phyloP scores from a whole-genome alignment of 2,329 filamentous ascomycete species.

The Westerdykella sp. region DNA sequence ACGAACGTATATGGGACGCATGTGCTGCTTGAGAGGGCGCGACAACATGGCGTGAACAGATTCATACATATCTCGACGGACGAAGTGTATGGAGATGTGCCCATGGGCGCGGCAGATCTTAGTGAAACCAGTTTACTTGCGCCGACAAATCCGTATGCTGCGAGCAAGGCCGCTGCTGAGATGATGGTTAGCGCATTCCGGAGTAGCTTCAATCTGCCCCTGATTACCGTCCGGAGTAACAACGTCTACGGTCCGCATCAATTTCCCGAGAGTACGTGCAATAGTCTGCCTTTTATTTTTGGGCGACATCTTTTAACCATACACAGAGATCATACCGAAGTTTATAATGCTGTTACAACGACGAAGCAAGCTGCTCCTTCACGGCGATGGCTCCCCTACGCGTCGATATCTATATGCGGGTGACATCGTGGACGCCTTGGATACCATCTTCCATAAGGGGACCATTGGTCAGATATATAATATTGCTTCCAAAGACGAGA shows the following conservation, averaged over 20 bases:
- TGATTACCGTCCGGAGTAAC: conserved; percentile 74
- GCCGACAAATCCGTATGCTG: conserved; percentile 76
- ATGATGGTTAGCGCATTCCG: conserved; percentile 84
- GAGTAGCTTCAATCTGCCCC: conserved; percentile 74
- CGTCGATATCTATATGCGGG: conserved; percentile 72
- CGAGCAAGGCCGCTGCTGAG: conserved; percentile 74
- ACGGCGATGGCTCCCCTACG: conserved; percentile 69
- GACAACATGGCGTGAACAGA: conserved; percentile 61
- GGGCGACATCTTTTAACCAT: conserved; percentile 2
- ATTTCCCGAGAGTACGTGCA: conserved; percentile 67
- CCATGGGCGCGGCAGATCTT: conserved; percentile 63
- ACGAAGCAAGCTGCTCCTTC: conserved; percentile 61
- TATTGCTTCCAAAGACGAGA: conserved; percentile 69
- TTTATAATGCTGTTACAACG: conserved; percentile 68
- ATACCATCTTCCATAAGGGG: conserved; percentile 76
- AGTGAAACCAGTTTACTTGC: conserved; percentile 67
- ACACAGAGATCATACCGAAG: conserved; percentile 74
- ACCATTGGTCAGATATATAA: conserved; percentile 73
- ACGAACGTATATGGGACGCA: conserved; percentile 83
- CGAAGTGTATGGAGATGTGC: conserved; percentile 78
- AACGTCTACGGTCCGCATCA: conserved; percentile 84
- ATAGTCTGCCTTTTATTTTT: neutral
- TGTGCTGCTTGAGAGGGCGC: conserved; percentile 69
- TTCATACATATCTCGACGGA: conserved; percentile 83
- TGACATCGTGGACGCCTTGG: conserved; percentile 74